Base-by-base conservation (phyloP, 1,284 basidiomycete genomes). In the Heterobasidion irregulare region DNA sequence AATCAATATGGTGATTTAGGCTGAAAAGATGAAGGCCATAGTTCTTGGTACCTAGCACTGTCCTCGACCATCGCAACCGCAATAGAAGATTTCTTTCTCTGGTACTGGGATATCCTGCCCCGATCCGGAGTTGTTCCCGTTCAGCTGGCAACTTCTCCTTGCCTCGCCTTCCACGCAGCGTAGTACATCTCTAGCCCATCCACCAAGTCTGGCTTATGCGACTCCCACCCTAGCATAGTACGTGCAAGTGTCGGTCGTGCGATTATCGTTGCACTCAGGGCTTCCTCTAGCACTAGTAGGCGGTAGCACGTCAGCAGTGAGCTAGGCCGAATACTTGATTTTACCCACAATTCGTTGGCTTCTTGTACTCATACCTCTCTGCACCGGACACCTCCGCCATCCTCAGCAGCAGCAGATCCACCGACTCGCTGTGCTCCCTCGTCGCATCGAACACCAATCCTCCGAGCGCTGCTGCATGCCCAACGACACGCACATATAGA, bases 141-240 rank as follows among this genome's bases (percentile, higher is more conserved):
- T 26, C 26, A 26, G 1, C 1, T 5, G 26, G 26, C 26, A 26
- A 26, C 26, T 26, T 44, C 41, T 44, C 41, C 41, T 6, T 44
- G 4, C 2, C 41, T 32, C 0, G 71, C 71, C 51, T 68, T 62
- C 68, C 69, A 75, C 0, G 74, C 66, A 8, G 65, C 63, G 53
- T 74, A 79, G 62, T 79, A 80, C 15, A 70, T 61, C 41, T 73
- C 70, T 36, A 80, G 65, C 26, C 75, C 72, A 57, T 80, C 78
- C 2, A 73, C 68, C 36, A 82, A 57, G 1, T 73, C 69, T 38
- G 70, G 63, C 64, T 77, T 79, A 48, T 65, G 68, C 1, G 76
- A 74, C n/a, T 63, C 62, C 78, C 79, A 80, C 1, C 74, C 78
- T 1, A 78, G 70, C 19, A 82, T 64, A 4, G 72, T 64, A 18